Evolutionary conservation across 2,329 filamentous ascomycete species (phyloP).

Genomic region (Fusarium bactridioides): DNA sequence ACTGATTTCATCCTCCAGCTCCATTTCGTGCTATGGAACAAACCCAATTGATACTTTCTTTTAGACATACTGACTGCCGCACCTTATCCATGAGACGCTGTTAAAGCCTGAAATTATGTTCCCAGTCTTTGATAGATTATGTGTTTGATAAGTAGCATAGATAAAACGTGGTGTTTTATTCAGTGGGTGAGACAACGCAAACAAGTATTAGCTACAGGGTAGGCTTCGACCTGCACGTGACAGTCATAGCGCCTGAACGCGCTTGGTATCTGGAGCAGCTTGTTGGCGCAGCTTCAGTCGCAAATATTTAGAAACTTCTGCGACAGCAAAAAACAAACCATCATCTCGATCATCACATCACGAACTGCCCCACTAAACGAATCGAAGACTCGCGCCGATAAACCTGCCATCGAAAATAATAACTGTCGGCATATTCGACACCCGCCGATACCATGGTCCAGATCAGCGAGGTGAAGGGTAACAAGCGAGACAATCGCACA

Average conservation of each 20-base stretch:
- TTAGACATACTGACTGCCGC: background rate
- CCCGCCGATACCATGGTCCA: constrained; percentile 73
- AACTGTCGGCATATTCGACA: constrained; percentile 28
- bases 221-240: constrained; percentile 39
- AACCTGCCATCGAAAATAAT: background rate
- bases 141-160: background rate
- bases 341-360: constrained; percentile 9
- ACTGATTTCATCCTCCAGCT: background rate
- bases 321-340: constrained; percentile 28
- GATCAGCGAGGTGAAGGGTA: constrained; percentile 94
- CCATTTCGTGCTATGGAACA: too few relatives aligned
- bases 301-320: constrained; percentile 46
- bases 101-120: too few relatives aligned
- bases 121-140: background rate
- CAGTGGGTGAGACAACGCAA: background rate
- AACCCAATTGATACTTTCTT: background rate
- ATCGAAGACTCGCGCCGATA: constrained; percentile 5
- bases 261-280: constrained; percentile 35
- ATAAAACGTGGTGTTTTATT: background rate
- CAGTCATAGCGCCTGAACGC: constrained; percentile 34
- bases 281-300: constrained; percentile 43
- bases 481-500: constrained; percentile 93
- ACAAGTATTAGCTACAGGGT: constrained; percentile 15
- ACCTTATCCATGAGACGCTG: background rate
- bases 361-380: constrained; percentile 4